Base-by-base conservation (phyloP, 805 yeast species). In the Wickerhamomyces alni region DNA sequence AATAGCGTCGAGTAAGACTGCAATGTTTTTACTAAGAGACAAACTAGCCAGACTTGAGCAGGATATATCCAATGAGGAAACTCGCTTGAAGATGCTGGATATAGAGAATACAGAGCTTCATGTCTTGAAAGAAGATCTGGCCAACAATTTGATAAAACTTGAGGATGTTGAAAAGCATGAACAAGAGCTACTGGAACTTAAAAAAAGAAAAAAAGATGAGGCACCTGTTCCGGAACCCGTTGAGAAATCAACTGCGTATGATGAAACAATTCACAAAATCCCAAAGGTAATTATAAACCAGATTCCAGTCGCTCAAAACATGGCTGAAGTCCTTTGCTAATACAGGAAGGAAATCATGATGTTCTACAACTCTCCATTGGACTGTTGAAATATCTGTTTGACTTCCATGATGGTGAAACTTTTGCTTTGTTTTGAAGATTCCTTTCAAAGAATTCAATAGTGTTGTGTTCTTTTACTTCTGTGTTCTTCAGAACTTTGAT, bases 211-310 rank as follows among this genome's bases (percentile, higher is more conserved):
- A 38, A 17, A 40, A 44, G 36, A 22, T 35, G 34, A 18, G 16
- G 30, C 4, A 22, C n/a, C n/a, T n/a, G n/a, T n/a, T 9, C n/a
- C 30, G 27, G 16, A 35, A 8, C 26, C 11, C 11, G 10, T 11
- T 24, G 26, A 8, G 10, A 8, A 26, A 22, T 39, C 37, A 5
- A 13, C 9, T 3, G 40, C 36, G 6, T 40, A 46, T 21, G 44
- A 38, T n/a, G 52, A 50, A 11, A 53, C 54, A 6, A 51, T 51
- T 17, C 53, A 49, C 24, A 49, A 45, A 26, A 47, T 48, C 2
- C 47, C 55, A 38, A 54, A 52, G 55, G 58, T 52, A 54, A 52
- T 44, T 46, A 44, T 30, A 13, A 17, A 13, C 16, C 6, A 16
- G 10, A 13, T 21, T 9, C 24, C 24, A 7, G 6, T 21, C 9